phyloP scores from a whole-genome alignment of 2,329 filamentous ascomycete species.

The Pseudopithomyces chartarum region DNA sequence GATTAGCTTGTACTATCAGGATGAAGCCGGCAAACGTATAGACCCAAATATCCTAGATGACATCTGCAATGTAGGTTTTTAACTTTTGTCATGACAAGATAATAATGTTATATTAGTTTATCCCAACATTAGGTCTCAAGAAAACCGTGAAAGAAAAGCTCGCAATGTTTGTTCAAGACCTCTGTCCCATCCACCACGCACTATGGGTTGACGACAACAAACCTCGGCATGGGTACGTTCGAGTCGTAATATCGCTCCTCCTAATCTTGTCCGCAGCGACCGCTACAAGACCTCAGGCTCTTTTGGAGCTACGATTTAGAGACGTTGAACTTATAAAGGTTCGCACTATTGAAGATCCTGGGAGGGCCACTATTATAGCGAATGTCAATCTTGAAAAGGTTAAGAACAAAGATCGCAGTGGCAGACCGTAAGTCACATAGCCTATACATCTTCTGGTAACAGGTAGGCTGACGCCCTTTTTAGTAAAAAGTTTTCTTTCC shows the following conservation, averaged over 20 bases:
- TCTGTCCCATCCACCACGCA: conserved; percentile 25
- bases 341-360: conserved; percentile 15
- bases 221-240: conserved; percentile 22
- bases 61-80: conserved; percentile 22
- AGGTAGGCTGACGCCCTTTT: conserved; percentile 14
- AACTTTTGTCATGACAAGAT: conserved; percentile 7
- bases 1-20: neutral
- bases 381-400: conserved; percentile 25
- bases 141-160: conserved; percentile 25
- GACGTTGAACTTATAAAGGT: conserved; percentile 26
- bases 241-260: conserved; percentile 23
- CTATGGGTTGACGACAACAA: conserved; percentile 24
- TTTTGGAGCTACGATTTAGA: conserved; percentile 23
- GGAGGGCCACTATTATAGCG: conserved; percentile 18
- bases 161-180: conserved; percentile 26
- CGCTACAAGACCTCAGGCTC: conserved; percentile 19
- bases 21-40: conserved; percentile 17
- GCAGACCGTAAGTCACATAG: conserved; percentile 17
- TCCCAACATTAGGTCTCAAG: conserved; percentile 17
- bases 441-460: neutral
- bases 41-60: conserved; percentile 17
- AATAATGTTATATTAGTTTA: conserved; percentile 19
- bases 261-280: conserved; percentile 27
- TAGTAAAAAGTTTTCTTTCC: conserved; percentile 16
- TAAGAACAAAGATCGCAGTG: conserved; percentile 24